Percentiles rank a stretch among this genome's conserved stretches.
phyloP scores from a whole-genome alignment of 208 protist genomes.

The Trypanosoma cruzi region DNA sequence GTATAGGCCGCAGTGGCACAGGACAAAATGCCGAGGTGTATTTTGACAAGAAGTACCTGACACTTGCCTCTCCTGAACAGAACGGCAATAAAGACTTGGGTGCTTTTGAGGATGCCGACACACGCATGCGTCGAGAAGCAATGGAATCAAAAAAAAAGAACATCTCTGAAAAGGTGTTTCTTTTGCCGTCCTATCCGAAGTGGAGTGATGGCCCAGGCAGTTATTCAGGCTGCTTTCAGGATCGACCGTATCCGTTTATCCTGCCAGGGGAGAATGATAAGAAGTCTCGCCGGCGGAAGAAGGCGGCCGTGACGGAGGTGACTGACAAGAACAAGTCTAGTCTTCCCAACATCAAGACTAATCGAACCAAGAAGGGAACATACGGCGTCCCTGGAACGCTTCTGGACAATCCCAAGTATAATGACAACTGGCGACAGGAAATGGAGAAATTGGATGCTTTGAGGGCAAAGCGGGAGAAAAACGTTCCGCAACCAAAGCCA shows the following conservation, averaged over 20 bases:
- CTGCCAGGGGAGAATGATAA: slow-evolving; percentile 59
- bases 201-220: slow-evolving; percentile 82
- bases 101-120: slow-evolving; percentile 41
- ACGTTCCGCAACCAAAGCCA: slow-evolving; percentile 14
- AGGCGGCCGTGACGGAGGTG: slow-evolving; percentile 3
- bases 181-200: slow-evolving; percentile 67
- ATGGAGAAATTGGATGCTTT: slow-evolving; percentile 26
- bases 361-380: slow-evolving; percentile 79
- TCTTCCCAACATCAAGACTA: slow-evolving; percentile 87
- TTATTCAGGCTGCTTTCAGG: slow-evolving; percentile 87
- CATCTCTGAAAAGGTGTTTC: slow-evolving; percentile 70
- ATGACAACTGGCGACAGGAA: slow-evolving; percentile 58
- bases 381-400: slow-evolving; percentile 75
- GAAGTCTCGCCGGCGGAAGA: slow-evolving; percentile 26
- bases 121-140: slow-evolving; percentile 30
- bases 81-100: slow-evolving; percentile 60
- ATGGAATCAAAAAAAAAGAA: slow-evolving; percentile 39
- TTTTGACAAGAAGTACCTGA: slow-evolving; percentile 81
- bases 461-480: slow-evolving; percentile 25
- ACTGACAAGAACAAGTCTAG: slow-evolving; percentile 26
- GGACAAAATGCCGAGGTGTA: slow-evolving; percentile 58
- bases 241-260: slow-evolving; percentile 72
- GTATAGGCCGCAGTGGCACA: slow-evolving; percentile 35
- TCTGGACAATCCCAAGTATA: slow-evolving; percentile 61
- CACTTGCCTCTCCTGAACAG: slow-evolving; percentile 77